Conservation (phyloP, 257 asterid genomes). For the Fraxinus quadrangulata region DNA sequence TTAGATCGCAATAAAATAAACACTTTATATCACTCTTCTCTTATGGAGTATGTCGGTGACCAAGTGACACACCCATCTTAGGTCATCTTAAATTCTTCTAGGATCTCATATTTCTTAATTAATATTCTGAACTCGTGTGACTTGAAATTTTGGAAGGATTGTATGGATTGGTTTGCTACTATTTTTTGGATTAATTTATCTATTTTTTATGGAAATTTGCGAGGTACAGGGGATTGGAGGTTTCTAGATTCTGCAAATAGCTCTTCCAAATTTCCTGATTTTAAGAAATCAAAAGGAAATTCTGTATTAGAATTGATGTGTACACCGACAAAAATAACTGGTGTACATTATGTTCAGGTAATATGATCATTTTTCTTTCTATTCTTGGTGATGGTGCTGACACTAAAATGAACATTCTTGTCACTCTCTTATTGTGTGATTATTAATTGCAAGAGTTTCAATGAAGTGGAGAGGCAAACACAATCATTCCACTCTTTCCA, state of each 20-base stretch:
- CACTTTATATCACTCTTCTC: no score
- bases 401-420: conserved; percentile 13
- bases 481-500: no score
- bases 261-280: conserved; percentile 82
- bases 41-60: no score
- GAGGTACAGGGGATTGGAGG: conserved; percentile 79
- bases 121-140: neutral
- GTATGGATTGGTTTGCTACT: conserved; percentile 14
- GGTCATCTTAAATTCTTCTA: no score
- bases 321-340: conserved; percentile 86
- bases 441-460: neutral
- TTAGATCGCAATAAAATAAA: no score
- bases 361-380: conserved; percentile 26
- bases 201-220: conserved; percentile 3
- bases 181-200: conserved; percentile 15
- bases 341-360: conserved; percentile 99
- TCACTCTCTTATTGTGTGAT: neutral
- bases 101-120: neutral
- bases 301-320: conserved; percentile 81
- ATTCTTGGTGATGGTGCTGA: conserved; percentile 7
- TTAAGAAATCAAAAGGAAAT: conserved; percentile 73
- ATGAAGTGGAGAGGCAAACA: neutral
- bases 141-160: neutral
- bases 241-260: conserved; percentile 65
- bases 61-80: no score